Base-by-base conservation (phyloP, 78 protist species). In the Dictyostelium intermedium region DNA sequence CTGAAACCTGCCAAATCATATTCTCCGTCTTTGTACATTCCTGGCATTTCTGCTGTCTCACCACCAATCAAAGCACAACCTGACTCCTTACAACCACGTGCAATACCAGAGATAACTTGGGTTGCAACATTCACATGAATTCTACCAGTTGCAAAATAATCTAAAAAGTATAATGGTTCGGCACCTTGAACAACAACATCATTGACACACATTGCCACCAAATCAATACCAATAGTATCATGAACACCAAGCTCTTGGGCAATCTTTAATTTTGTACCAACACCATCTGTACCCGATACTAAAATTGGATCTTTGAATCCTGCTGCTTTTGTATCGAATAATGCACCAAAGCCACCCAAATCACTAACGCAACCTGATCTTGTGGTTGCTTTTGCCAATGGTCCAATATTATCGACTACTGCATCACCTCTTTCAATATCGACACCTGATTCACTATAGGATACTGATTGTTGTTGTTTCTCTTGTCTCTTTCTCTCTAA, bases 11-110 rank as follows among this genome's bases (percentile, higher is more conserved):
- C 98, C 1, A 97, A 85, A 78, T 97, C 98, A 83, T 97, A 97
- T 81, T 97, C 96, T 16, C 97, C 97, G 7, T 91, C 95, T 13
- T 76, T 76, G 72, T 97, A 97, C 97, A 97, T 96, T 23, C 97
- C 95, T 2, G 98, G 98, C 98, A 97, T 97, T 85, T 97, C 98
- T 6, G 98, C 98, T 13, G 98, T 97, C 74, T 97, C 98, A 66
- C 98, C 98, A 50, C 98, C 98, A 11, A 96, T 70, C 32, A 96
- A 91, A 3, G 97, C 98, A 39, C 98, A 97, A 77, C 95, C 96
- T 3, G 95, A 32, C 50, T 66, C 83, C 23, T 25, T 47, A 60
- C 98, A 97, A 23, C 97, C 98, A 4, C 18, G 61, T 6, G 97
- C 98, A 72, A 97, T 94, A 61, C 98, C 97, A 14, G 96, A 41